Evolutionary conservation across 2,329 filamentous ascomycete genomes (phyloP), one percentile per base, ranked within the genome.

Genomic region (Exophiala sp.): DNA sequence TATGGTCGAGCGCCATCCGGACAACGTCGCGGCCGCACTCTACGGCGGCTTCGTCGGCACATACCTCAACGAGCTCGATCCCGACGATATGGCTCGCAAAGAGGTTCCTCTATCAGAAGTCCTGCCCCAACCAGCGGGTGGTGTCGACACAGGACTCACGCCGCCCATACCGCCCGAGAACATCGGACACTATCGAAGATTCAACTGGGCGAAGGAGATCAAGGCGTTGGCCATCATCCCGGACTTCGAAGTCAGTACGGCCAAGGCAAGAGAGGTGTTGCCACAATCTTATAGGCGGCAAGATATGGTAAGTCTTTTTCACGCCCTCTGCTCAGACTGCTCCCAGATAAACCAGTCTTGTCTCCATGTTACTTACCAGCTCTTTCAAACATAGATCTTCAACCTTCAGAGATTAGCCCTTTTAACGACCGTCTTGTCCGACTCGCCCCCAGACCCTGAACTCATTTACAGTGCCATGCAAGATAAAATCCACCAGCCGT

Each of bases 381-480:
- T 29, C 8, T 21, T 36, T 21, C 52, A 24, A 49, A 7, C 20
- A 16, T 29, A 75, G 73, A 72, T 78, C 29, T 97, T 96, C 79
- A 99, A 99, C 75, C 80, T 97, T 65, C 94, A 97, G 74, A 83
- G 94, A 62, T 89, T 96, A 70, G 91, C 92, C 2, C 81, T 99
- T 46, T 81, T 99, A 10, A 91, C 92, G 32, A 89, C 91, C 9
- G 91, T 91, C 1, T 80, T 99, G 42, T 91, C 91, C 60, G 86
- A 90, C 69, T 92, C 88, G 6, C 92, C 94, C 8, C 92, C 91
- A 1, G 88, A 96, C 68, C 87, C 94, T 18, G 87, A 95, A 65
- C 87, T 95, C 72, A 99, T 99, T 70, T 95, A 95, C 75, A 85
- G 95, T 44, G 92, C 91, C 43, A 99, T 99, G 94, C 94, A 97